Conservation (phyloP, 257 asterid genomes). For the Gynochthodes officinalis region DNA sequence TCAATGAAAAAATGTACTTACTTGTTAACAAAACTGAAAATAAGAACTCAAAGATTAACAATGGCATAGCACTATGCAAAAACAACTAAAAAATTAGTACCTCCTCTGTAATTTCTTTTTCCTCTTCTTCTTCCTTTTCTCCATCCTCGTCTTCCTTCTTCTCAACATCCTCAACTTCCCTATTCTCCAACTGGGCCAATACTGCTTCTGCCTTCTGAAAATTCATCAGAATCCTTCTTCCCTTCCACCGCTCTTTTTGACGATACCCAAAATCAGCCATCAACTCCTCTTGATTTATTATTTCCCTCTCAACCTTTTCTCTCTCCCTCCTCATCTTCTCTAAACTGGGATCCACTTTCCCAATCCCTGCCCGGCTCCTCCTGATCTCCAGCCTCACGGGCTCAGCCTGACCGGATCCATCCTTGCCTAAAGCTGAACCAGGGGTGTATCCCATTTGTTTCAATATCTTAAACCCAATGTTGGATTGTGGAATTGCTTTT, state of each 20-base stretch:
- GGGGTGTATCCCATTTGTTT: slow-evolving; percentile 97
- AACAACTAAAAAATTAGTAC: slow-evolving; percentile 32
- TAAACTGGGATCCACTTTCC: slow-evolving; percentile 63
- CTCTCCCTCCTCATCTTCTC: slow-evolving; percentile 63
- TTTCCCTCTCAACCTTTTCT: slow-evolving; percentile 45
- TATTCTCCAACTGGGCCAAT: slow-evolving; percentile 83
- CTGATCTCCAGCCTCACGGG: slow-evolving; percentile 76
- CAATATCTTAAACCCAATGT: slow-evolving; percentile 85
- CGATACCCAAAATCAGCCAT: slow-evolving; percentile 72
- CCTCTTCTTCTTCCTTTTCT: slow-evolving; percentile 48
- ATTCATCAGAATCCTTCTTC: slow-evolving; percentile 56
- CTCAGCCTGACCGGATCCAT: slow-evolving; percentile 72
- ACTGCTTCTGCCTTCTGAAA: slow-evolving; percentile 80
- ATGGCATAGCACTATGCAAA: background rate
- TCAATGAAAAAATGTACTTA: background rate
- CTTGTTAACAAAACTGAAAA: background rate
- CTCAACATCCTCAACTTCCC: slow-evolving; percentile 62
- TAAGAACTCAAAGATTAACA: background rate
- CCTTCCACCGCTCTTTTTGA: slow-evolving; percentile 82
- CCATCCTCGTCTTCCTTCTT: slow-evolving; percentile 53
- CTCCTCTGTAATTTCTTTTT: slow-evolving; percentile 72
- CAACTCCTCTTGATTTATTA: slow-evolving; percentile 50
- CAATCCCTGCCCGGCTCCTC: slow-evolving; percentile 87
- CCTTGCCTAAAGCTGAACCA: slow-evolving; percentile 85
- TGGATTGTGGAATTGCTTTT: slow-evolving; percentile 84